Conservation (phyloP, 148 eudicot genomes). For the Selenicereus undatus region DNA sequence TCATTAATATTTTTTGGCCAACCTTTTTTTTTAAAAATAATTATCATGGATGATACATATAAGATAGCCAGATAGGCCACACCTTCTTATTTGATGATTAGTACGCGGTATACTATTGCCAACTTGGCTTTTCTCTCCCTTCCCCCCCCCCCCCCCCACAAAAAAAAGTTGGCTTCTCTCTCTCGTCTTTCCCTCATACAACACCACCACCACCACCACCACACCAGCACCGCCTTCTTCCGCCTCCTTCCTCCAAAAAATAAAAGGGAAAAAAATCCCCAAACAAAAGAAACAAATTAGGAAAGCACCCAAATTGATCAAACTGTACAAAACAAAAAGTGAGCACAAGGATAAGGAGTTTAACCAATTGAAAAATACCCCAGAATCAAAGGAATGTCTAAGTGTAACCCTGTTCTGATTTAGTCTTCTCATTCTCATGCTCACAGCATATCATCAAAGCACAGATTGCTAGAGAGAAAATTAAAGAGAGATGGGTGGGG, state of each 20-base stretch:
- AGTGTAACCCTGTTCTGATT: slow-evolving; percentile 27
- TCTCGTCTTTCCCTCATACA: neutral
- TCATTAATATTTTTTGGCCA: too few relatives aligned
- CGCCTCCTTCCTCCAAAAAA: neutral
- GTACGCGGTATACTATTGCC: slow-evolving; percentile 17
- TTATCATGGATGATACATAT: neutral
- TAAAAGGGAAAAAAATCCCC: neutral
- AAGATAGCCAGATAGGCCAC: neutral
- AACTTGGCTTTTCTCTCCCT: slow-evolving; percentile 12
- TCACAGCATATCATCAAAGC: slow-evolving; percentile 1
- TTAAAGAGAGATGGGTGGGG: slow-evolving; percentile 68
- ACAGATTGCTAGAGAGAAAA: neutral
- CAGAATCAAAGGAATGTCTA: slow-evolving; percentile 25
- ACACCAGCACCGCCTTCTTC: neutral
- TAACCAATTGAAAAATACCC: neutral
- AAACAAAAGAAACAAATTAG: neutral
- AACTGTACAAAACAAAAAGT: slow-evolving; percentile 2
- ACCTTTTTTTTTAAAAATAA: too few relatives aligned
- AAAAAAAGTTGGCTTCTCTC: neutral
- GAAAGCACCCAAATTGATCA: neutral
- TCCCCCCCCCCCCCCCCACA: neutral
- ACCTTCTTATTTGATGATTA: slow-evolving; percentile 19
- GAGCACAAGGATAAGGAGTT: neutral
- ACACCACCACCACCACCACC: neutral
- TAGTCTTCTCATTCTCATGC: neutral